A percentile compares a stretch with the other conserved stretches of the same genome.
Evolutionary conservation across 805 yeast genomes (phyloP).

Genomic region (Lachancea lanzarotensis): DNA sequence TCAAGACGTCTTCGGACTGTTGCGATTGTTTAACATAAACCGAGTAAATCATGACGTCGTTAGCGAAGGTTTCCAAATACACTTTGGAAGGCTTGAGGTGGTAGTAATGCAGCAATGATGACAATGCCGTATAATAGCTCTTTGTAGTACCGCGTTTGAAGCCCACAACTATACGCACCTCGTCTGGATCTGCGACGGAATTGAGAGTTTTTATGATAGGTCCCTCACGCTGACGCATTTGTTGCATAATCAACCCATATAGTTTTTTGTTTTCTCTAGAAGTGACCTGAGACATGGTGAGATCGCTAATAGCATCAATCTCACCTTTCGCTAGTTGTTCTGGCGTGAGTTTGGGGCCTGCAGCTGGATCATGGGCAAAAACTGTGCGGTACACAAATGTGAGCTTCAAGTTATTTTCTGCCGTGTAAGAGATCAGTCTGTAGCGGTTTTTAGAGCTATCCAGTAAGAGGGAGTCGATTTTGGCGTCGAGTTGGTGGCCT

Average conservation of each 20-base stretch:
- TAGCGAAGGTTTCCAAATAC: slow-evolving; percentile 89
- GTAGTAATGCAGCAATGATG: slow-evolving; percentile 83
- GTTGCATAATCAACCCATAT: slow-evolving; percentile 63
- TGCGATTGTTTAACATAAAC: slow-evolving; percentile 67
- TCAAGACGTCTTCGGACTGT: slow-evolving; percentile 35
- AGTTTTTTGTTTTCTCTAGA: slow-evolving; percentile 71
- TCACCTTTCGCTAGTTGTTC: slow-evolving; percentile 34
- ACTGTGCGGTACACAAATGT: slow-evolving; percentile 72
- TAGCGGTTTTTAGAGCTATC: slow-evolving; percentile 56
- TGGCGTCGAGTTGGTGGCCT: slow-evolving; percentile 54
- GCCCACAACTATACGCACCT: slow-evolving; percentile 83
- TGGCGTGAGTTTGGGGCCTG: slow-evolving; percentile 10
- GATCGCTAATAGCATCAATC: slow-evolving; percentile 67
- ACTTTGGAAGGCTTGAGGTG: slow-evolving; percentile 78
- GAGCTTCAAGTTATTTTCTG: slow-evolving; percentile 28
- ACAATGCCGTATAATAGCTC: slow-evolving; percentile 78
- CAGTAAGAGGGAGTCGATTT: slow-evolving; percentile 76
- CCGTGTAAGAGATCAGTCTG: slow-evolving; percentile 56
- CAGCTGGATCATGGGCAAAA: slow-evolving; percentile 33
- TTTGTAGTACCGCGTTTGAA: slow-evolving; percentile 79
- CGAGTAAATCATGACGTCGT: slow-evolving; percentile 81
- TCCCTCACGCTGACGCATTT: slow-evolving; percentile 72
- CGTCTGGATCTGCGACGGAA: slow-evolving; percentile 71
- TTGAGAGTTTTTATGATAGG: slow-evolving; percentile 82
- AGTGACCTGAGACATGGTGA: slow-evolving; percentile 68